Conservation (phyloP, 2,329 filamentous ascomycete species). For the Lachnellula subtilissima region DNA sequence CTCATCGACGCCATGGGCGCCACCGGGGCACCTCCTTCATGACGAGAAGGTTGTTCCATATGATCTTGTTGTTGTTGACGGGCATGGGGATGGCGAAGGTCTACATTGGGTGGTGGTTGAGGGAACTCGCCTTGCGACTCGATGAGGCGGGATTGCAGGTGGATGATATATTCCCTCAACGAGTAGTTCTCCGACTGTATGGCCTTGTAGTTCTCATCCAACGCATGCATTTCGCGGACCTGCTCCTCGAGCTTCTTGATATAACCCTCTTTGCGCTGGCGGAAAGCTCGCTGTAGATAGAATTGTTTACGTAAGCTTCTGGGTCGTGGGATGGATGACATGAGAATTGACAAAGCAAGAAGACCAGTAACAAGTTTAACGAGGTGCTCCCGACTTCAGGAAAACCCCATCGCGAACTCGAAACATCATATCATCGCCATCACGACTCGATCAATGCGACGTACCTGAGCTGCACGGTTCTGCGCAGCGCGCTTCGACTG, state of each 20-base stretch:
- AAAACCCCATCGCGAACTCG: conserved; percentile 3
- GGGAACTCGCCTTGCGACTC: conserved; percentile 81
- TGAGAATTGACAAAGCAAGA: conserved; percentile 35
- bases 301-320: conserved; percentile 30
- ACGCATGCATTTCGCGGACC: conserved; percentile 71
- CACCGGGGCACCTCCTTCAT: conserved; percentile 19
- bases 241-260: conserved; percentile 97
- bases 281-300: conserved; percentile 75
- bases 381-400: conserved; percentile 11
- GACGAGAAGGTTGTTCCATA: conserved; percentile 19
- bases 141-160: conserved; percentile 78
- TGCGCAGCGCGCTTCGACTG: conserved; percentile 95
- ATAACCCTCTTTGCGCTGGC: conserved; percentile 95
- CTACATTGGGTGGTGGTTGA: conserved; percentile 74
- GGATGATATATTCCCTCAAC: conserved; percentile 87
- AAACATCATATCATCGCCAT: neutral
- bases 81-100: conserved; percentile 51
- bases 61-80: conserved; percentile 25
- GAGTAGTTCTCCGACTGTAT: conserved; percentile 86
- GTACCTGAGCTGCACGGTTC: conserved; percentile 92
- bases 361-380: conserved; percentile 24
- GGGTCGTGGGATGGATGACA: conserved; percentile 29
- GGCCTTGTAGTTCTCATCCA: conserved; percentile 74
- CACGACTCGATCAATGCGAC: conserved; percentile 30
- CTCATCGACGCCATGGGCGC: conserved; percentile 33